Evolutionary conservation across 257 asterid genomes (phyloP).

Genomic region (Solanum piurae): DNA sequence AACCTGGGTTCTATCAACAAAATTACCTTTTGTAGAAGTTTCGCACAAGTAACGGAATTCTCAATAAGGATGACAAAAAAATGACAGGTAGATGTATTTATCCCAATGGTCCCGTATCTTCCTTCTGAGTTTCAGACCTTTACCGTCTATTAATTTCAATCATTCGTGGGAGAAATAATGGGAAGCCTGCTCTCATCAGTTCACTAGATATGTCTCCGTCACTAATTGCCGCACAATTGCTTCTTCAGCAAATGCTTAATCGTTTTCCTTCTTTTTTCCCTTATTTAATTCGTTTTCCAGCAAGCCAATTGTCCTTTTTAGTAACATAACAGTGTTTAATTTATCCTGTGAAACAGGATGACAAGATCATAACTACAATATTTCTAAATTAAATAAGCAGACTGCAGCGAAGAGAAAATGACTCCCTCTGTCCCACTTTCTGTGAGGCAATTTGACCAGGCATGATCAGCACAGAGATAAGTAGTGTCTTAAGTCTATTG

Average conservation of each 20-base stretch:
- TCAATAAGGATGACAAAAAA: not conserved
- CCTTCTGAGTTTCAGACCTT: not conserved
- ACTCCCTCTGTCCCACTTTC: not conserved
- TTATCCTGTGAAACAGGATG: not conserved
- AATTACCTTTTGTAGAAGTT: not conserved
- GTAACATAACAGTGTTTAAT: not conserved
- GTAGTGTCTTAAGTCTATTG: not conserved
- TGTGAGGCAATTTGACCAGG: not conserved
- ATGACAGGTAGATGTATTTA: not conserved
- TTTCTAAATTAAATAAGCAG: not conserved
- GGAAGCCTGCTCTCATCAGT: not conserved
- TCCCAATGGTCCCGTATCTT: not conserved
- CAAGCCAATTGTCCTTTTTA: not conserved
- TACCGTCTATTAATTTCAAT: not conserved
- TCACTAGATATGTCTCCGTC: not conserved
- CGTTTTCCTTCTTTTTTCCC: not conserved
- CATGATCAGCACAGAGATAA: not conserved
- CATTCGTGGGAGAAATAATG: not conserved
- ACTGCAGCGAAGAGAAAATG: not conserved
- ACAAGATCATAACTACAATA: not conserved
- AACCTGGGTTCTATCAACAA: not conserved
- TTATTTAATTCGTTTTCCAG: not conserved
- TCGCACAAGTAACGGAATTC: not conserved
- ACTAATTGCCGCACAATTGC: not conserved
- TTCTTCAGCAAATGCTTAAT: not conserved